phyloP scores from a whole-genome alignment of 345 rosid species.

The Eucalyptus urophylla region DNA sequence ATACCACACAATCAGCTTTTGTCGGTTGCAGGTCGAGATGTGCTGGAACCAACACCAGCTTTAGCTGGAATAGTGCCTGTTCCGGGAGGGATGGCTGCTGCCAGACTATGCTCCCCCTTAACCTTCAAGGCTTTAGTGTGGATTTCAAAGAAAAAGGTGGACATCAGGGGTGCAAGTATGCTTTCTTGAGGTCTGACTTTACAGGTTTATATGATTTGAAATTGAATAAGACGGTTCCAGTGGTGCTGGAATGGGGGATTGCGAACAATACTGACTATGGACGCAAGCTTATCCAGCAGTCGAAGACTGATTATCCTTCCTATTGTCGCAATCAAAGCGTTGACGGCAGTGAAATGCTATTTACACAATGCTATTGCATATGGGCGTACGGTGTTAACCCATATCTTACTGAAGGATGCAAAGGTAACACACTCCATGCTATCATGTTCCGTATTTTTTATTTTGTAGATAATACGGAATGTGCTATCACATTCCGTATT shows the following conservation, averaged over 20 bases:
- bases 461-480: no score
- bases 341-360: not conserved
- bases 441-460: no score
- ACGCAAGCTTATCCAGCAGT: fast-evolving
- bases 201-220: no score
- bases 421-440: not conserved
- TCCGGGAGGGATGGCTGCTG: not conserved
- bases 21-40: not conserved
- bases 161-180: not conserved
- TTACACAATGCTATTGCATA: not conserved
- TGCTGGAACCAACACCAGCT: not conserved
- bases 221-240: no score
- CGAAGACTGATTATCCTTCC: fast-evolving
- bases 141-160: not conserved
- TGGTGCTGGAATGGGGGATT: no score
- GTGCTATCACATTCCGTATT: not conserved
- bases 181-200: no score
- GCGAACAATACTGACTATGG: not conserved
- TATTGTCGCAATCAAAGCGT: not conserved
- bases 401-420: not conserved
- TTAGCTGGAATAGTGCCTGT: not conserved
- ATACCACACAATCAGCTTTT: not conserved
- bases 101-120: not conserved
- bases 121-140: not conserved
- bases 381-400: not conserved